Evolutionary conservation across 257 asterid species (phyloP).

Genomic region (Solanum chaucha): DNA sequence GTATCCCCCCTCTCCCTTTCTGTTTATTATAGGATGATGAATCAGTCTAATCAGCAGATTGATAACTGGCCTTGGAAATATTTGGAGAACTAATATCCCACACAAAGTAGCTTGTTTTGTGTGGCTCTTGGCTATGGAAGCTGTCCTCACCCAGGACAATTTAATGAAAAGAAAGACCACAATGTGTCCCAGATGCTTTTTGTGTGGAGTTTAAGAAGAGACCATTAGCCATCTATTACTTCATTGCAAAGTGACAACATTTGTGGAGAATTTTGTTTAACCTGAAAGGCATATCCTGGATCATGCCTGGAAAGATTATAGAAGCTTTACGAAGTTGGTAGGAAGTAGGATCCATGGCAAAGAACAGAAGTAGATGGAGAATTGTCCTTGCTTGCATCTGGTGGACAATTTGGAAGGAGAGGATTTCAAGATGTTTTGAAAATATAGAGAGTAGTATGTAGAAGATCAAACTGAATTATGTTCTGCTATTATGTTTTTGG

Average conservation of each 20-base stretch:
- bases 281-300: not conserved
- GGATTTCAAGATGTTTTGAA: not conserved
- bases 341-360: not conserved
- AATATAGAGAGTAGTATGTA: not conserved
- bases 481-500: not conserved
- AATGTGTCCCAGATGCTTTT: not conserved
- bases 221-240: not conserved
- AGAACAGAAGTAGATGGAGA: not conserved
- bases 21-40: not conserved
- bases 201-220: not conserved
- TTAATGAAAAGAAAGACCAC: not conserved
- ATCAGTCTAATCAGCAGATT: not conserved
- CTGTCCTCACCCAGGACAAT: not conserved
- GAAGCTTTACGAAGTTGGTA: not conserved
- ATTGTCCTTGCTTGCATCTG: not conserved
- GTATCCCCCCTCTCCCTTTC: not conserved
- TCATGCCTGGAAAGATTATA: not conserved
- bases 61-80: not conserved
- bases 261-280: not conserved
- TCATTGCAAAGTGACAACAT: not conserved
- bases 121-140: not conserved
- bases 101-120: not conserved
- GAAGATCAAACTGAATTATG: not conserved
- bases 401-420: not conserved
- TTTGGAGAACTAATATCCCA: not conserved